Percentiles rank a stretch among this genome's conserved stretches.
phyloP scores from a whole-genome alignment of 2,329 filamentous ascomycete genomes.

The Helicocarpus griseus region DNA sequence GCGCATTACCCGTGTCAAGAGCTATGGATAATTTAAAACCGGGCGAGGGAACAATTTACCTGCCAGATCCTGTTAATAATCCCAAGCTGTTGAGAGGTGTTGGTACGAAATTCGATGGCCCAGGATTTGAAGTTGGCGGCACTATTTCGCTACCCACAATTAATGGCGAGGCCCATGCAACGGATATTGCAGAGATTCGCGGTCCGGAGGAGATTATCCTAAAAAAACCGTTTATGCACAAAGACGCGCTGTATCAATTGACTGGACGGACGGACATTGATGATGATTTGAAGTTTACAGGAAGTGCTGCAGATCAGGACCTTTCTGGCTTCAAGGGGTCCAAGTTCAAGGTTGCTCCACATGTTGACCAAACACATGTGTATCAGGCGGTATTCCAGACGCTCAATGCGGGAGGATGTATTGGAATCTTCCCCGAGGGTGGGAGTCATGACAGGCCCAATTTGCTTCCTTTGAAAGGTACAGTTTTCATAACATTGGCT shows the following conservation, averaged over 20 bases:
- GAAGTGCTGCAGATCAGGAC: conserved; percentile 45
- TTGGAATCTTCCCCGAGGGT: conserved; percentile 95
- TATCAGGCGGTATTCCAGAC: conserved; percentile 88
- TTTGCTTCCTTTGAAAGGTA: conserved; percentile 74
- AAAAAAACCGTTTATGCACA: conserved; percentile 78
- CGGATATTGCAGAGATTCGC: conserved; percentile 73
- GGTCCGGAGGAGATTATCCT: conserved; percentile 71
- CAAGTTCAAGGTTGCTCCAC: conserved; percentile 78
- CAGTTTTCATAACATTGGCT: neutral
- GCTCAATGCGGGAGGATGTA: conserved; percentile 71
- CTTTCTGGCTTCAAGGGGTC: conserved; percentile 58
- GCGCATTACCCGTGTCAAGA: conserved; percentile 84
- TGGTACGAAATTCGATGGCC: conserved; percentile 69
- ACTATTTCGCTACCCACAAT: conserved; percentile 78
- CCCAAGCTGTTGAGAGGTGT: conserved; percentile 71
- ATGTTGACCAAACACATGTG: conserved; percentile 87
- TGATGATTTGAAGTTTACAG: conserved; percentile 52
- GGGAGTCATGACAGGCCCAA: conserved; percentile 92
- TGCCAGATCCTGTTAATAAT: conserved; percentile 78
- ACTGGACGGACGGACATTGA: conserved; percentile 69
- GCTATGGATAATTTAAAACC: conserved; percentile 82
- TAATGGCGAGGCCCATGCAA: conserved; percentile 68
- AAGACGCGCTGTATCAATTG: conserved; percentile 65
- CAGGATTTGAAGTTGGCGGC: conserved; percentile 64
- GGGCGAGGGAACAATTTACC: conserved; percentile 69